Base-by-base conservation (phyloP, 2,329 filamentous ascomycete genomes). In the Pestalotiopsis sp. region DNA sequence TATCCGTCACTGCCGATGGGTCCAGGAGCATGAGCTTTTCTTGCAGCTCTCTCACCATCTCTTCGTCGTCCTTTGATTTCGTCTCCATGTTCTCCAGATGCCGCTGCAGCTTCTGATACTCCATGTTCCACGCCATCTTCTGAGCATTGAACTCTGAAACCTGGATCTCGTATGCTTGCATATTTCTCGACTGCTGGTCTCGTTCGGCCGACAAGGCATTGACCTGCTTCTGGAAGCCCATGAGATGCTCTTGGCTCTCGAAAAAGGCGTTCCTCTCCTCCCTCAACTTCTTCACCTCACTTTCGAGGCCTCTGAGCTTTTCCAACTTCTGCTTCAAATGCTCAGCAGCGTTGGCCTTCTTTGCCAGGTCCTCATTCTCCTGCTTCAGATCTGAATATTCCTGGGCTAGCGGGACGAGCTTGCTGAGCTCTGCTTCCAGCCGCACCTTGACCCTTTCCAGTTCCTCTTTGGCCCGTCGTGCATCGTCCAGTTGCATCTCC, bases 291-390 rank as follows among this genome's bases (percentile, higher is more conserved):
- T 86, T 82, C 62, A 89, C 84, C 72, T 90, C 87, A 67, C 83
- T 85, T 69, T 87, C 86, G 41, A 89, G 79, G 20, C 84, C 80
- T 68, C 86, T 86, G 73, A 87, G 84, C 14, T 83, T 82, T 74
- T 89, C 87, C 14, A 91, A 82, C 78, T 91, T 91, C 76, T 89
- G 87, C 76, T 88, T 87, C 75, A 88, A 87, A 68, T 89, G 83
- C 67, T 90, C 89, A 7, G 87, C 87, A 67, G 84, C 88, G 72
- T 91, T 91, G 70, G 89, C 88, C 73, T 89, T 90, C 75, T 88
- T 89, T 65, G 85, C 83, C 13, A 90, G 81, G 69, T 89, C 85
- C 69, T 87, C 86, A 66, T 87, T 88, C 72, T 86, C 85, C 72
- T 87, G 85, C 70, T 85, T 87, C 72, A 90, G 84, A 72, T 90